phyloP scores from a whole-genome alignment of 495 filamentous ascomycete species.

The Trichoderma reesei region DNA sequence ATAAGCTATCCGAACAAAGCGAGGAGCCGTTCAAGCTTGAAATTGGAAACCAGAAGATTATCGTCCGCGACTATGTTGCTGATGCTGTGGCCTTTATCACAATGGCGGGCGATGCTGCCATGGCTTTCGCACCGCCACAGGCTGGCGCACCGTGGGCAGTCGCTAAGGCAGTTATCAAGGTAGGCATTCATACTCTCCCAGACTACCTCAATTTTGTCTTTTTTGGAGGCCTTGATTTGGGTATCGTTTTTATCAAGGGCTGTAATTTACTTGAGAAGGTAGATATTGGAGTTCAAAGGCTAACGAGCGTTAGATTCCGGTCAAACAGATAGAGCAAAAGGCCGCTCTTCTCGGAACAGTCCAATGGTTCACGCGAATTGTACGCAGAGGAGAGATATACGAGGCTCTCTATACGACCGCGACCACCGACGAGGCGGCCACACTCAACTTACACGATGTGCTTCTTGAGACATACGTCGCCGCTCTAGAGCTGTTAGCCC shows the following conservation, averaged over 20 bases:
- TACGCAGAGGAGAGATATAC: background rate
- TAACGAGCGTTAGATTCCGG: background rate
- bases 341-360: background rate
- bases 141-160: background rate
- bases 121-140: background rate
- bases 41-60: background rate
- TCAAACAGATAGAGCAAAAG: background rate
- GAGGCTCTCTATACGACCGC: background rate
- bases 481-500: background rate
- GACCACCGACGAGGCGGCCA: background rate
- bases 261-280: no score
- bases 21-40: background rate
- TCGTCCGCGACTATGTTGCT: background rate
- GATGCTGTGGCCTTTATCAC: background rate
- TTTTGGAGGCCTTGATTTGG: no score
- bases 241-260: no score
- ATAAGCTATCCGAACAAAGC: background rate
- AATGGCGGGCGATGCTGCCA: background rate
- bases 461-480: background rate
- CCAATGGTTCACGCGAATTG: background rate
- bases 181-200: background rate
- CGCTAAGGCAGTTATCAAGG: background rate
- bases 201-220: no score
- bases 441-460: background rate
- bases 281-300: background rate